These are phyloP conservation scores for Cyberlindnera samutprakarnensis DNA, from an alignment of 805 yeast species.

Conservation along the genomic window DNA sequence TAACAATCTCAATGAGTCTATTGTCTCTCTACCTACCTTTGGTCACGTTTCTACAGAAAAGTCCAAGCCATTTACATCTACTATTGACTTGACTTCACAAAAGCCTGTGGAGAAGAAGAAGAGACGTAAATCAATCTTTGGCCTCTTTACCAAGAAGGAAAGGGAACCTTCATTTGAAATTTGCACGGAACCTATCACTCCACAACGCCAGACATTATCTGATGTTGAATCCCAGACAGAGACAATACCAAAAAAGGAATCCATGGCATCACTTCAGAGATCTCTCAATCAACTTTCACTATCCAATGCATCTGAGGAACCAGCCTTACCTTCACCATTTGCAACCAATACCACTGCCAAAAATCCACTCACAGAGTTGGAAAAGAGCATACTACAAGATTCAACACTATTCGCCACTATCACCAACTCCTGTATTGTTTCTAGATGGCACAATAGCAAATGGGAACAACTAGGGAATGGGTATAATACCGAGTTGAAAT, in stretches of 20 bases:
- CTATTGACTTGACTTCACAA: neutral
- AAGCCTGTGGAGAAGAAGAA: conserved; percentile 5
- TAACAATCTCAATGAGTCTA: conserved; percentile 5
- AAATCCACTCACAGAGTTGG: conserved; percentile 3
- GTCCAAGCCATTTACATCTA: neutral
- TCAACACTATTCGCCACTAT: conserved; percentile 6
- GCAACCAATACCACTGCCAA: neutral
- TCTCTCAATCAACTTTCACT: conserved; percentile 1
- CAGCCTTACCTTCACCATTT: conserved; percentile 7
- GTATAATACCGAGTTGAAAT: conserved; percentile 12
- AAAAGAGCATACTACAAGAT: conserved; percentile 4
- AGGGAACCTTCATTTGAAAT: conserved; percentile 20
- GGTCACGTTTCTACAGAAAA: neutral
- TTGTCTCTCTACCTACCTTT: conserved; percentile 11
- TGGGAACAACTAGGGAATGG: conserved; percentile 17
- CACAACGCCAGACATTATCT: no score
- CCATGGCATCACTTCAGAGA: conserved; percentile 11
- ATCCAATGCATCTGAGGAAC: neutral
- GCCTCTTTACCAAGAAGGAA: conserved; percentile 14
- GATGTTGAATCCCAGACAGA: no score
- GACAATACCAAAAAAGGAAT: neutral
- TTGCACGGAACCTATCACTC: conserved; percentile 11
- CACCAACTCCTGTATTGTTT: conserved; percentile 13
- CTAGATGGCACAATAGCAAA: conserved; percentile 17
- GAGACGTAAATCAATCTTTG: conserved; percentile 20